A percentile compares a stretch with the other conserved stretches of the same genome.
phyloP scores from a whole-genome alignment of 2,329 filamentous ascomycete genomes.

The Microsporum canis region DNA sequence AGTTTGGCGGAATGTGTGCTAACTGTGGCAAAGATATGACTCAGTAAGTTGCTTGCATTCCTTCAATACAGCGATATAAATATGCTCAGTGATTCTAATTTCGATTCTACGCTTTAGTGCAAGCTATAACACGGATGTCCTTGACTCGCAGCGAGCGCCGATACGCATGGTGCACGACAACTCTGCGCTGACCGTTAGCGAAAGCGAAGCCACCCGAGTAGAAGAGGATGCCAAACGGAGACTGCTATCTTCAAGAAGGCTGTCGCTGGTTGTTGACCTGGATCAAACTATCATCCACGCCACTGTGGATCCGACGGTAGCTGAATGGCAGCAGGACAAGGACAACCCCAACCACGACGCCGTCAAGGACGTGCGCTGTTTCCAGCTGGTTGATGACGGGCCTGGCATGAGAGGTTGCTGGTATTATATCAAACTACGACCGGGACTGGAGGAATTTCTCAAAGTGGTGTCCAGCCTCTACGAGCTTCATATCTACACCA shows the following conservation, averaged over 20 bases:
- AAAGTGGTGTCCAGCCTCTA: conserved; percentile 66
- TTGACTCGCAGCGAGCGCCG: conserved; percentile 72
- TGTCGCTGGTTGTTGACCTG: conserved; percentile 89
- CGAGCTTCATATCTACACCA: conserved; percentile 96
- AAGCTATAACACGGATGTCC: conserved; percentile 68
- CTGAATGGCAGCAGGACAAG: conserved; percentile 85
- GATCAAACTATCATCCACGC: conserved; percentile 98
- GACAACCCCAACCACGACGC: conserved; percentile 83
- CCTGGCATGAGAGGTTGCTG: conserved; percentile 66
- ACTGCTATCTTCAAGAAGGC: conserved; percentile 66
- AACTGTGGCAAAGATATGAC: conserved; percentile 96
- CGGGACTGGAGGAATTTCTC: conserved; percentile 71
- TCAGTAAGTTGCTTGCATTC: conserved; percentile 40
- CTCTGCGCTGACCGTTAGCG: conserved; percentile 72
- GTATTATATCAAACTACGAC: conserved; percentile 98
- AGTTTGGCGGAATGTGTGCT: conserved; percentile 82
- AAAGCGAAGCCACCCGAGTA: conserved; percentile 64
- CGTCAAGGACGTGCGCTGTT: conserved; percentile 76
- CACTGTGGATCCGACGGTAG: conserved; percentile 90
- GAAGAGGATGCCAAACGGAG: conserved; percentile 80
- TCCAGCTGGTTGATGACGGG: conserved; percentile 80
- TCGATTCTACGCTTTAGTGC: conserved; percentile 31
- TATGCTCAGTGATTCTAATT: not conserved
- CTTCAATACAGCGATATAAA: not conserved
- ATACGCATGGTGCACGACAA: conserved; percentile 95